Evolutionary conservation across 805 yeast genomes (phyloP).

Genomic region (Wickerhamomyces ciferrii): DNA sequence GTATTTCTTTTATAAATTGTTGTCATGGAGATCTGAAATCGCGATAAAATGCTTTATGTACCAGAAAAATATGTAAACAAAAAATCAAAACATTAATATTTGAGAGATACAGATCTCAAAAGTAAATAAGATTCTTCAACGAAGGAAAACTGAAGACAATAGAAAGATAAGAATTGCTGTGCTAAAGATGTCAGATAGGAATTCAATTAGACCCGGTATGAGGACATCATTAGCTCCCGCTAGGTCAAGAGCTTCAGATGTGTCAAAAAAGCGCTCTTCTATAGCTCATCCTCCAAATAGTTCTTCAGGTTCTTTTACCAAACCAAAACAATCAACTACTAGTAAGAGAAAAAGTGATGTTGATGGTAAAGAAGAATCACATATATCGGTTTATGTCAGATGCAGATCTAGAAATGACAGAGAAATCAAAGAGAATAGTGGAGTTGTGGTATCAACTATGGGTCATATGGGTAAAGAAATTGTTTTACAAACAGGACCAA

Average conservation of each 20-base stretch:
- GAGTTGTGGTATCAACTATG: slow-evolving; percentile 47
- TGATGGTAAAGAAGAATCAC: slow-evolving; percentile 20
- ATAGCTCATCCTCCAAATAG: not conserved
- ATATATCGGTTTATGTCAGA: slow-evolving; percentile 52
- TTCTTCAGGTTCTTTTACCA: slow-evolving; percentile 11
- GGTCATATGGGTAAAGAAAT: slow-evolving; percentile 42
- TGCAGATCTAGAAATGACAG: slow-evolving; percentile 51
- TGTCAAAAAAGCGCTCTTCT: not conserved
- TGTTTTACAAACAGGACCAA: slow-evolving; percentile 35
- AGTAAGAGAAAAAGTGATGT: slow-evolving; percentile 10
- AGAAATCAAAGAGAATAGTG: slow-evolving; percentile 49
- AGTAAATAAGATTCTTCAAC: not conserved
- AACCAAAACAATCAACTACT: slow-evolving; percentile 16
- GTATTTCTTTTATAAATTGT: not conserved
- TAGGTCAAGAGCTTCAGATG: not conserved
- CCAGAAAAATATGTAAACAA: not conserved
- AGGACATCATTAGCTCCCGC: slow-evolving; percentile 1
- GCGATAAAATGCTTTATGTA: not conserved
- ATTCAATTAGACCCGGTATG: not conserved
- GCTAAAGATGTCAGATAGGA: slow-evolving; percentile 1
- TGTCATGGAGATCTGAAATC: not conserved
- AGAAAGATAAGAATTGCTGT: no score
- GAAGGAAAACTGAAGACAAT: no score
- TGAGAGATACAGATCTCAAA: not conserved
- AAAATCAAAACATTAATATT: not conserved